phyloP scores from a whole-genome alignment of 2,329 filamentous ascomycete genomes.

The Colletotrichum chlorophyti region DNA sequence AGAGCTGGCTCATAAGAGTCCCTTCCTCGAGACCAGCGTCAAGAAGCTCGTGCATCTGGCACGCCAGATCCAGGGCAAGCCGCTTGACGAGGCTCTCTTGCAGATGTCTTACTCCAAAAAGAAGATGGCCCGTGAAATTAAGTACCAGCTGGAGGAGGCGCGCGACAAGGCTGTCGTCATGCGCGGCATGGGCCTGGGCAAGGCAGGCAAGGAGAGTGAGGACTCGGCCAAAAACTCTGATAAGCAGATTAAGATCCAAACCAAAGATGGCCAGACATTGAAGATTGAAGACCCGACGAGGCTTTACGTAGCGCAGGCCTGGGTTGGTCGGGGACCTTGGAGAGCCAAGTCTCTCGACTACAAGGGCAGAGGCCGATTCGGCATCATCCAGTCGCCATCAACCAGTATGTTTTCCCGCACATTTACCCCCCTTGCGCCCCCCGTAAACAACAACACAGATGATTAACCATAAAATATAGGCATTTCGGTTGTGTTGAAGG shows the following conservation, averaged over 20 bases:
- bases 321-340: slow-evolving; percentile 81
- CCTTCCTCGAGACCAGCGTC: slow-evolving; percentile 79
- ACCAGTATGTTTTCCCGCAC: slow-evolving; percentile 67
- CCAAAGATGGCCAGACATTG: slow-evolving; percentile 77
- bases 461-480: slow-evolving; percentile 51
- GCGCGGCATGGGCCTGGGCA: slow-evolving; percentile 82
- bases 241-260: slow-evolving; percentile 63
- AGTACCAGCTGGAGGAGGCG: slow-evolving; percentile 80
- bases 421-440: no score
- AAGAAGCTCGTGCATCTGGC: slow-evolving; percentile 92
- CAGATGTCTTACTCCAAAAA: slow-evolving; percentile 98
- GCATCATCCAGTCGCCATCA: slow-evolving; percentile 72
- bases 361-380: slow-evolving; percentile 76
- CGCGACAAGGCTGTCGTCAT: slow-evolving; percentile 80
- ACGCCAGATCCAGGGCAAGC: slow-evolving; percentile 90
- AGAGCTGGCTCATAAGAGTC: slow-evolving; percentile 64
- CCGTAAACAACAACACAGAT: no score
- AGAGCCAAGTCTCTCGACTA: slow-evolving; percentile 66
- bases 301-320: slow-evolving; percentile 91
- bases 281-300: slow-evolving; percentile 76
- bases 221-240: slow-evolving; percentile 40
- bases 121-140: slow-evolving; percentile 83
- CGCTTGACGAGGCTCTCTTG: slow-evolving; percentile 88
- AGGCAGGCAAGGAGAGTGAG: slow-evolving; percentile 42
- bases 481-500: slow-evolving; percentile 84